A percentile compares a stretch with the other conserved stretches of the same genome.
These are phyloP conservation scores for Secale cereale DNA, from an alignment of 176 grass and related monocot genomes.

Conservation along the genomic window DNA sequence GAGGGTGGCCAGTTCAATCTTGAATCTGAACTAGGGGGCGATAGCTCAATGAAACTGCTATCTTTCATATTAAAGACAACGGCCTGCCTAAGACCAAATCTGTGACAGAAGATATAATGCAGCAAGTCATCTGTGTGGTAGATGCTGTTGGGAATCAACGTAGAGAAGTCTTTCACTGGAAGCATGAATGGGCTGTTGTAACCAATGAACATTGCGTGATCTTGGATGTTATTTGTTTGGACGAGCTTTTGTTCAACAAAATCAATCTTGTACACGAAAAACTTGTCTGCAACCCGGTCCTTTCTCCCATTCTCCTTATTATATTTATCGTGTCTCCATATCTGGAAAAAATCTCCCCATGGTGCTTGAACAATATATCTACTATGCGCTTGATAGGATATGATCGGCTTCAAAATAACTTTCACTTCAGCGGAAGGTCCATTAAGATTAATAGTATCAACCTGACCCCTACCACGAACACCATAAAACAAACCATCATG, in stretches of 20 bases:
- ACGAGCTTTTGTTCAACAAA: neutral
- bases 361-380: constrained; percentile 4
- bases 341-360: neutral
- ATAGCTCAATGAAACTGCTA: neutral
- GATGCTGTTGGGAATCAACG: too few relatives aligned
- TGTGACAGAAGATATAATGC: too few relatives aligned
- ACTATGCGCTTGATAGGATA: accelerated
- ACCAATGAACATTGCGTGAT: neutral
- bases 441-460: neutral
- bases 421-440: neutral
- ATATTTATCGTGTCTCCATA: neutral
- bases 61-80: neutral
- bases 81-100: neutral
- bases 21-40: neutral
- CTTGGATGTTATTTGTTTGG: neutral
- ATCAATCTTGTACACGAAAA: neutral
- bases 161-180: too few relatives aligned
- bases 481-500: neutral
- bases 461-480: neutral
- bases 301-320: too few relatives aligned
- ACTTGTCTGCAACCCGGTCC: neutral
- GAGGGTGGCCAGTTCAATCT: neutral
- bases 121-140: too few relatives aligned
- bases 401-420: neutral
- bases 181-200: too few relatives aligned